Conservation (phyloP, 2,329 filamentous ascomycete genomes). For the Mariannaea sp. region DNA sequence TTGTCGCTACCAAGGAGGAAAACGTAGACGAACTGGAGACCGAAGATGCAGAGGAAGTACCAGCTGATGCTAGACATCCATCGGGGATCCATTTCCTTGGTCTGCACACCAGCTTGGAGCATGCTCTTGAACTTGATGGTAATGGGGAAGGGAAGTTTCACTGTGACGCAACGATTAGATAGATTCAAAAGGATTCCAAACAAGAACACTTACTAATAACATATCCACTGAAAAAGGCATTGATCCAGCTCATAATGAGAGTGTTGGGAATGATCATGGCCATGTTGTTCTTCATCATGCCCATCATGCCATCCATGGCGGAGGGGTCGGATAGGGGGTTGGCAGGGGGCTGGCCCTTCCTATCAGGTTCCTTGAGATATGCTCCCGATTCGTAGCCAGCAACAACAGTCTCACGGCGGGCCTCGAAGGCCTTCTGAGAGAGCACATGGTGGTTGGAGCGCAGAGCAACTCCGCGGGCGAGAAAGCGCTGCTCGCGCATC, state of each 20-base stretch:
- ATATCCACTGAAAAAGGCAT: slow-evolving; percentile 97
- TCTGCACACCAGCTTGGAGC: slow-evolving; percentile 96
- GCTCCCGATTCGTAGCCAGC: slow-evolving; percentile 82
- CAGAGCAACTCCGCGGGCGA: slow-evolving; percentile 82
- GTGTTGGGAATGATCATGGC: slow-evolving; percentile 99
- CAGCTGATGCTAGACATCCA: slow-evolving; percentile 99
- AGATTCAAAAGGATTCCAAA: neutral
- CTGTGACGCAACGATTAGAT: slow-evolving; percentile 48
- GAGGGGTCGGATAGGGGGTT: slow-evolving; percentile 96
- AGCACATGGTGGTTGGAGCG: slow-evolving; percentile 83
- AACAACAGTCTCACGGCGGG: slow-evolving; percentile 80
- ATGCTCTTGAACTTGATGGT: slow-evolving; percentile 99
- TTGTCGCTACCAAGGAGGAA: slow-evolving; percentile 97
- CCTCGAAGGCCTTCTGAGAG: slow-evolving; percentile 75
- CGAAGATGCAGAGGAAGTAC: slow-evolving; percentile 98
- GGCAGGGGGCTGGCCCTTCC: slow-evolving; percentile 81
- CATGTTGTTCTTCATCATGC: slow-evolving; percentile 99
- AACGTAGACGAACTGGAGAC: slow-evolving; percentile 94
- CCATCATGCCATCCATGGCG: slow-evolving; percentile 99
- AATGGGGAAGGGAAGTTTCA: slow-evolving; percentile 96
- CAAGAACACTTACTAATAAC: slow-evolving; percentile 78
- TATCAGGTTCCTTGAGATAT: slow-evolving; percentile 88
- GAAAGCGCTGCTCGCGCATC: slow-evolving; percentile 83
- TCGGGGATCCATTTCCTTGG: slow-evolving; percentile 91
- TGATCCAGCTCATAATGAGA: slow-evolving; percentile 99